Conservation (phyloP, 345 rosid genomes). For the Iberis pinnata region DNA sequence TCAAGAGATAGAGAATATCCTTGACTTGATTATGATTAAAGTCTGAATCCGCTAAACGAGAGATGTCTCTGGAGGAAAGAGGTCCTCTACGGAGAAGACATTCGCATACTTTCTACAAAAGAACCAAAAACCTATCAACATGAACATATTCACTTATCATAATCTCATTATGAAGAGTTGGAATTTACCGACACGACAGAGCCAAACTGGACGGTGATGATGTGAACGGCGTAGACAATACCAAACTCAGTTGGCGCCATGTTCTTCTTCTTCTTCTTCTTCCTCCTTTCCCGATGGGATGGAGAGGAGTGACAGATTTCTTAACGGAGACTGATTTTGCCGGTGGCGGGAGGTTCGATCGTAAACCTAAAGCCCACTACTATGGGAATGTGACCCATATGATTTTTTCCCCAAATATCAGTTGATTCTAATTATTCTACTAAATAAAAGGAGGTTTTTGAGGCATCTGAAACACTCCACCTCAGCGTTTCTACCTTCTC, state of each 20-base stretch:
- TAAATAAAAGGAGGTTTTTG: too few species aligned
- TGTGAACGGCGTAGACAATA: slow-evolving; percentile 58
- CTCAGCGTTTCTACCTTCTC: too few species aligned
- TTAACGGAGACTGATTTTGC: neutral
- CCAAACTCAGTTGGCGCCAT: slow-evolving; percentile 47
- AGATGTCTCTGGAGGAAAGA: slow-evolving; percentile 39
- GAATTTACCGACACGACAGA: slow-evolving; percentile 57
- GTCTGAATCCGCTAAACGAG: slow-evolving; percentile 36
- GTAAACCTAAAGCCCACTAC: too few species aligned
- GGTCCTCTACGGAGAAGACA: slow-evolving; percentile 70
- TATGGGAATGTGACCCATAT: too few species aligned
- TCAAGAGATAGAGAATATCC: slow-evolving; percentile 57
- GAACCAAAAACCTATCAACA: neutral
- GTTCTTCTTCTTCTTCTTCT: neutral
- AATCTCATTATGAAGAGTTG: too few species aligned
- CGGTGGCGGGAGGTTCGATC: slow-evolving; percentile 1
- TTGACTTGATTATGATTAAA: slow-evolving; percentile 44
- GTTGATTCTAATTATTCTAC: too few species aligned
- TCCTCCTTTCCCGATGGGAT: neutral
- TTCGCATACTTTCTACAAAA: slow-evolving; percentile 69
- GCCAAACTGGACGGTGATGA: slow-evolving; percentile 73
- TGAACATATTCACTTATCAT: too few species aligned
- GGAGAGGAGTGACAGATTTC: neutral
- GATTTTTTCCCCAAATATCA: too few species aligned
- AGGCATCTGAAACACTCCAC: too few species aligned